Evolutionary conservation across 148 eudicot species (phyloP).

Genomic region (Rhododendron kiyosumense): DNA sequence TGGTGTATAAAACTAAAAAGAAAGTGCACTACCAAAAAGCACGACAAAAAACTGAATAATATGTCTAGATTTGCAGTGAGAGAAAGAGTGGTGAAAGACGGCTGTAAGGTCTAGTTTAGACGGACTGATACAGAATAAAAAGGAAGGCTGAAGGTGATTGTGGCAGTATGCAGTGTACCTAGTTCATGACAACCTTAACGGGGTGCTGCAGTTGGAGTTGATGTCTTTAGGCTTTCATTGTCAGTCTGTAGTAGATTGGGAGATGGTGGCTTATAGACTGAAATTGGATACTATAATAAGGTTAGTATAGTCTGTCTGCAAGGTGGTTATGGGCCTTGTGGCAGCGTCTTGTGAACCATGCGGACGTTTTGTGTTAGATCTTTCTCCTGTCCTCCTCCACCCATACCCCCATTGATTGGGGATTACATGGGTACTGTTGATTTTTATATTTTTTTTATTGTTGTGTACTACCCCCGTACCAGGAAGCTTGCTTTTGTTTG

Average conservation of each 20-base stretch:
- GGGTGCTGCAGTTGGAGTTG: background rate
- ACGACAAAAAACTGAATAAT: background rate
- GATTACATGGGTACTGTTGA: background rate
- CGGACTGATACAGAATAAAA: background rate
- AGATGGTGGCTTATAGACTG: background rate
- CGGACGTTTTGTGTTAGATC: background rate
- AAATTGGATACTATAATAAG: background rate
- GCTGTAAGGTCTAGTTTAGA: background rate
- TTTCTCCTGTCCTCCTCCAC: background rate
- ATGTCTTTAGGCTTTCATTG: background rate
- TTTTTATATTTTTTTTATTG: background rate
- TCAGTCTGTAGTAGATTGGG: background rate
- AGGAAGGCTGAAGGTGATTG: background rate
- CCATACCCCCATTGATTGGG: background rate
- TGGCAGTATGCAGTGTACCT: background rate
- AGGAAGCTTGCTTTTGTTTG: background rate
- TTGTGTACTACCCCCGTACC: background rate
- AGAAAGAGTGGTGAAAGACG: background rate
- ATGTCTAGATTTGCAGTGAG: background rate
- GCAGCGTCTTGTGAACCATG: background rate
- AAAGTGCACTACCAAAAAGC: background rate
- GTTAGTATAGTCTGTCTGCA: background rate
- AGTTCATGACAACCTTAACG: background rate
- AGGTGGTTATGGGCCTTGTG: background rate
- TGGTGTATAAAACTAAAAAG: background rate